Base-by-base conservation (phyloP, 768 basidiomycete genomes). In the Termitomyces sp. region DNA sequence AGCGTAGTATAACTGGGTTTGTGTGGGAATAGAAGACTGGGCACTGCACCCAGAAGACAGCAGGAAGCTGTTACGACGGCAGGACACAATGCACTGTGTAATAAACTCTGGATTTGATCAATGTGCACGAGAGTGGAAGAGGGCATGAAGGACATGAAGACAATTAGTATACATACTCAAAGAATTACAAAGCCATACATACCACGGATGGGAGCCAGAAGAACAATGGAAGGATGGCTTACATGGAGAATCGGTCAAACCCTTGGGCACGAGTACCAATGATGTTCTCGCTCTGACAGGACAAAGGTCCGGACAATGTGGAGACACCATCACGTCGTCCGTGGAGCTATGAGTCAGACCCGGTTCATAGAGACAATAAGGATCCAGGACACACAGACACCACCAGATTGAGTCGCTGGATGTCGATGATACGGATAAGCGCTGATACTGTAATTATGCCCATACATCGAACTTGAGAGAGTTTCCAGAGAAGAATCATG, bases 241-340 rank as follows among this genome's bases (percentile, higher is more conserved):
- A 33, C 37, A 54, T 47, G 40, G 15, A 54, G 46, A 38, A 62
- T 60, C 35, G 26, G 52, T 33, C 6, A 17, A 37, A n/a, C 26
- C 38, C 19, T n/a, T 37, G 50, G 31, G 17, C 53, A 55, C 51
- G 28, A 52, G 47, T 30, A 50, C 30, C 41, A 23, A 51, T 35
- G 23, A 42, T 17, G 43, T 37, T 51, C 40, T 42, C 26, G 38
- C 50, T 43, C 51, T 61, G 63, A 56, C 52, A 64, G 52, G 58
- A 64, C 60, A 64, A 64, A 58, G 56, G 50, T 15, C 15, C 37
- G 21, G 28, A 50, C 21, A 50, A 35, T 30, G 33, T 10, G 30
- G 50, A 56, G 50, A 56, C 33, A 28, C 17, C 41, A 48, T 54
- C 11, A 44, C 23, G 50, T 62, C 56, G 51, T 53, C 38, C 43